A percentile compares a stretch with the other conserved stretches of the same genome.
Evolutionary conservation across 1,139 yeast species (phyloP).

Genomic region (Yamadazyma diospyri): DNA sequence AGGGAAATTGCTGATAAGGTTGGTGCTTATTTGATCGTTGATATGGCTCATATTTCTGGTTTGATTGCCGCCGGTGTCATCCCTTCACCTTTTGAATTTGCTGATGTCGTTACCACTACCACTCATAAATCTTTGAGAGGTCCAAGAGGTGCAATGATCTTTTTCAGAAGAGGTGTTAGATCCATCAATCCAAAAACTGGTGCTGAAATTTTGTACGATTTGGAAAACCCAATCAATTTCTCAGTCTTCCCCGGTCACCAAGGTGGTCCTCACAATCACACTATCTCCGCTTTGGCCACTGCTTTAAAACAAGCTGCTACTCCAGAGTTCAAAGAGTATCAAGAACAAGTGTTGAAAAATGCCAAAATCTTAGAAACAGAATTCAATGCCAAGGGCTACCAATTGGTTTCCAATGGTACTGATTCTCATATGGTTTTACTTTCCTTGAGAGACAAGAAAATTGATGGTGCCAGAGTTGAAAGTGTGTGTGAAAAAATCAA

Average conservation of each 20-base stretch:
- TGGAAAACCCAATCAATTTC: conserved; percentile 93
- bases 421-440: conserved; percentile 96
- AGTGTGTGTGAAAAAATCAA: conserved; percentile 91
- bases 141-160: conserved; percentile 98
- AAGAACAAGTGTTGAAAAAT: conserved; percentile 81
- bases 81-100: conserved; percentile 93
- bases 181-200: conserved; percentile 88
- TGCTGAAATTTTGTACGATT: conserved; percentile 80
- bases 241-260: conserved; percentile 99
- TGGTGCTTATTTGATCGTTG: conserved; percentile 93
- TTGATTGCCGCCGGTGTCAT: conserved; percentile 94
- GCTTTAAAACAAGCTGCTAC: conserved; percentile 93
- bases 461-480: conserved; percentile 98
- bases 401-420: conserved; percentile 89
- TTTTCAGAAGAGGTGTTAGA: conserved; percentile 95
- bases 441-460: conserved; percentile 80
- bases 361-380: conserved; percentile 81
- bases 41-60: conserved; percentile 98
- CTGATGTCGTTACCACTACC: conserved; percentile 97
- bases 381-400: conserved; percentile 69
- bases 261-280: conserved; percentile 99
- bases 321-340: conserved; percentile 90
- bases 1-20: conserved; percentile 94
- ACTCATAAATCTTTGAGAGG: conserved; percentile 98
- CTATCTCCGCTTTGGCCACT: conserved; percentile 94